These are phyloP conservation scores for Rhynchosporium secalis DNA, from an alignment of 2,329 filamentous ascomycete genomes.

Conservation along the genomic window DNA sequence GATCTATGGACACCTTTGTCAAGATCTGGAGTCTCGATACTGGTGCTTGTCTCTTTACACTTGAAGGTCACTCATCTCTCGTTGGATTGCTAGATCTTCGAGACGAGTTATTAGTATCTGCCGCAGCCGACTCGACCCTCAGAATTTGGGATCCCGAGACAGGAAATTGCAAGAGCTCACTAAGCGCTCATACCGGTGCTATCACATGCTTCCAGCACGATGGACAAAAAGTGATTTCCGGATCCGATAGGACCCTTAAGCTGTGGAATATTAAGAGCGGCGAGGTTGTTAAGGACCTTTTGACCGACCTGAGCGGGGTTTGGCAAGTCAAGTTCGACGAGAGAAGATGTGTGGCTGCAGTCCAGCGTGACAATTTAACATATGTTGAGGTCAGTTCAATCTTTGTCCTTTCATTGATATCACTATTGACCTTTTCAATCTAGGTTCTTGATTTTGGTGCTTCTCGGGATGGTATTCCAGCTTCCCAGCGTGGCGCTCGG, in stretches of 20 bases:
- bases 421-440: conserved; percentile 39
- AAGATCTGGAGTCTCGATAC: conserved; percentile 96
- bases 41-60: conserved; percentile 79
- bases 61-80: conserved; percentile 89
- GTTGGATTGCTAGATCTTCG: conserved; percentile 89
- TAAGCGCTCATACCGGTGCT: conserved; percentile 92
- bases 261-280: conserved; percentile 97
- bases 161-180: conserved; percentile 83
- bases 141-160: conserved; percentile 96
- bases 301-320: conserved; percentile 92
- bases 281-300: conserved; percentile 86
- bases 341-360: conserved; percentile 89
- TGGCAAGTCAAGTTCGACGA: conserved; percentile 99
- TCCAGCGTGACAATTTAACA: conserved; percentile 87
- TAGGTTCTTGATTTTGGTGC: conserved; percentile 98
- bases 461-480: conserved; percentile 79
- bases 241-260: conserved; percentile 92
- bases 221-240: conserved; percentile 92
- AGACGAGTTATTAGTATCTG: conserved; percentile 87
- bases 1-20: conserved; percentile 96
- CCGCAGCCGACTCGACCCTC: conserved; percentile 91
- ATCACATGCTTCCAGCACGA: conserved; percentile 99
- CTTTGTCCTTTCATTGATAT: conserved; percentile 1
- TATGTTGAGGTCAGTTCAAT: conserved; percentile 83
- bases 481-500: conserved; percentile 74